phyloP scores from a whole-genome alignment of 768 basidiomycete species.

The Kwoniella sp. region DNA sequence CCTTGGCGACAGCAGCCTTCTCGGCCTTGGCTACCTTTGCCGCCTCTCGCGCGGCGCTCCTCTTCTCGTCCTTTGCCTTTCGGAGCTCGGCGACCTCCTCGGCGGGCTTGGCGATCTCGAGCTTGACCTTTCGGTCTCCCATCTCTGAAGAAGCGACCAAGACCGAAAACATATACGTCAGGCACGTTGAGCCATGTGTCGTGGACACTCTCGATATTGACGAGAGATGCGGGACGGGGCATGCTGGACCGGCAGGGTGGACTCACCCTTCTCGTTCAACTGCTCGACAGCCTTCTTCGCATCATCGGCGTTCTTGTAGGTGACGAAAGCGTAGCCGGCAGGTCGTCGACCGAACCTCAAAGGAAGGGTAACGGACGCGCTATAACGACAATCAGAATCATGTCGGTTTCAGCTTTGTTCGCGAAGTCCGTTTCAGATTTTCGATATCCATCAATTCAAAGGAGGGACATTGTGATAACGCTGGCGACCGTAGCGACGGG shows the following conservation, averaged over 20 bases:
- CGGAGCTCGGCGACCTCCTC: conserved; percentile 46
- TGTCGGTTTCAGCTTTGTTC: not conserved
- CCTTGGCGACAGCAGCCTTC: conserved; percentile 19
- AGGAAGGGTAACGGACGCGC: conserved; percentile 42
- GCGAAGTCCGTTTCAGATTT: not conserved
- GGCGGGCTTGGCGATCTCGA: conserved; percentile 41
- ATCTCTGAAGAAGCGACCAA: no score
- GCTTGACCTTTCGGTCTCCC: conserved; percentile 55
- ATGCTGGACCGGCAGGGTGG: no score
- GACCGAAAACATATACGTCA: no score
- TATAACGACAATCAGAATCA: conserved; percentile 1
- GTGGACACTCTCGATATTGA: no score
- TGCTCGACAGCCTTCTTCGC: conserved; percentile 52
- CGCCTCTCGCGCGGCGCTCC: conserved; percentile 34
- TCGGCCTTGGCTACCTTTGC: conserved; percentile 32
- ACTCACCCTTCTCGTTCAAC: conserved; percentile 49
- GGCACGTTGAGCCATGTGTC: no score
- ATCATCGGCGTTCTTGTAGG: conserved; percentile 43
- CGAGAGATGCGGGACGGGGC: no score
- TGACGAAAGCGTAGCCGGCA: conserved; percentile 51
- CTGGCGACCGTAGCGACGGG: no score
- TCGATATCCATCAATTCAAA: not conserved
- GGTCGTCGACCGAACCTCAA: conserved; percentile 43
- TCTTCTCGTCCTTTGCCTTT: conserved; percentile 37
- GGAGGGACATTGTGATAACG: no score